A percentile compares a stretch with the other conserved stretches of the same genome.
phyloP scores from a whole-genome alignment of 2,329 filamentous ascomycete genomes.

The Talaromyces sp. region DNA sequence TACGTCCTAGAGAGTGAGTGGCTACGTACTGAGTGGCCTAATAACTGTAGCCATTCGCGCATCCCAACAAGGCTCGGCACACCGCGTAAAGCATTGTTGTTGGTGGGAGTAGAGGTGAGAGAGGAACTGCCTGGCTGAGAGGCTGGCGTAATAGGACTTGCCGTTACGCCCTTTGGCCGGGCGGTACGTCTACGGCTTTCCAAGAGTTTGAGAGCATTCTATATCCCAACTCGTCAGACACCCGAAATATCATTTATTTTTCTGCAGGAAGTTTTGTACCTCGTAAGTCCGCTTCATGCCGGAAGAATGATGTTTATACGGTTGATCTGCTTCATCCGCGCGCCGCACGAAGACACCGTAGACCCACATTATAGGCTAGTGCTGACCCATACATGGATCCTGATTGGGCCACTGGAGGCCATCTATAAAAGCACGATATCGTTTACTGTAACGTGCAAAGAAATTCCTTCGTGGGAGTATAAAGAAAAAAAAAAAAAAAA shows the following conservation, averaged over 20 bases:
- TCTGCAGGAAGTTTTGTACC: not conserved
- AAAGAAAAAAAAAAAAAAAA: not conserved
- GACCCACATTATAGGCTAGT: not conserved
- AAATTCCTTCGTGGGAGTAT: not conserved
- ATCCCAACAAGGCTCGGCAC: conserved; percentile 26
- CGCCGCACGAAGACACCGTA: not conserved
- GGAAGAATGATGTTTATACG: not conserved
- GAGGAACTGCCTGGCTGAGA: not conserved
- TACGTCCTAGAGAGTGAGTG: not conserved
- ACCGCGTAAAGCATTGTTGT: conserved; percentile 15
- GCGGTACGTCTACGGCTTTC: conserved; percentile 16
- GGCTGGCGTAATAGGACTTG: not conserved
- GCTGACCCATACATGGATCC: not conserved
- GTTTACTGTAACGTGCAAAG: not conserved
- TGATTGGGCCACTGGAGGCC: not conserved
- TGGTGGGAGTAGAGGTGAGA: not conserved
- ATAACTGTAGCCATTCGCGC: conserved; percentile 24
- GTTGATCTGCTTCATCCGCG: not conserved
- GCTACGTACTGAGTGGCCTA: conserved; percentile 25
- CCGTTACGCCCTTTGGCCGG: conserved; percentile 13
- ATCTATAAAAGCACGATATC: not conserved
- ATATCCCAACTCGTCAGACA: conserved; percentile 1
- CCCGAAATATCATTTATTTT: not conserved
- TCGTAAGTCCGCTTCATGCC: not conserved
- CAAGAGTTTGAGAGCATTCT: conserved; percentile 21